These are phyloP conservation scores for Rhizopogon vesiculosus DNA, from an alignment of 768 basidiomycete species.

Conservation along the genomic window DNA sequence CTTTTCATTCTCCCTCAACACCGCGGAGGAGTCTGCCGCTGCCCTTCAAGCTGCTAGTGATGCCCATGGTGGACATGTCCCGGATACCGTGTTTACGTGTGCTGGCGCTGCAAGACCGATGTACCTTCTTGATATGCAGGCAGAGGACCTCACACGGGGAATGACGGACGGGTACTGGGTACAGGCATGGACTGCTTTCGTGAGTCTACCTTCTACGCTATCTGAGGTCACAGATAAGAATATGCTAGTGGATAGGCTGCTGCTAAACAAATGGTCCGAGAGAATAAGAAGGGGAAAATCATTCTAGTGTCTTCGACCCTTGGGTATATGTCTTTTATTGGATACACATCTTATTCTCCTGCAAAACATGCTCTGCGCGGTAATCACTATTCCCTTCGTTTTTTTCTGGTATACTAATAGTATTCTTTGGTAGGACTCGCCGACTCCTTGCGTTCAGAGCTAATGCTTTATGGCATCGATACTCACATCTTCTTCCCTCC, in stretches of 20 bases:
- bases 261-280: conserved; percentile 56
- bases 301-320: conserved; percentile 73
- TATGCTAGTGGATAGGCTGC: conserved; percentile 44
- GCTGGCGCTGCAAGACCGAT: conserved; percentile 71
- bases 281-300: conserved; percentile 61
- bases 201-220: conserved; percentile 22
- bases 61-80: conserved; percentile 50
- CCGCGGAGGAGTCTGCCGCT: conserved; percentile 45
- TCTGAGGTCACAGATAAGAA: background rate
- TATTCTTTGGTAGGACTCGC: conserved; percentile 56
- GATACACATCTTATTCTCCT: conserved; percentile 77
- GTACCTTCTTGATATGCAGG: conserved; percentile 69
- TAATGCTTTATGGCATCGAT: conserved; percentile 69
- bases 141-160: conserved; percentile 52
- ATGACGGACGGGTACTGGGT: conserved; percentile 56
- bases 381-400: conserved; percentile 23
- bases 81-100: conserved; percentile 77
- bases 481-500: conserved; percentile 82
- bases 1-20: conserved; percentile 63
- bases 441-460: conserved; percentile 76
- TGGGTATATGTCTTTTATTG: conserved; percentile 71
- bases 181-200: conserved; percentile 38
- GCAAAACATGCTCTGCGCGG: conserved; percentile 85
- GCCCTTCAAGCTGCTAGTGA: conserved; percentile 61
- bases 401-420: background rate